These are phyloP conservation scores for Pythium periplocum DNA, from an alignment of 352 stramenopile genomes.

Conservation along the genomic window DNA sequence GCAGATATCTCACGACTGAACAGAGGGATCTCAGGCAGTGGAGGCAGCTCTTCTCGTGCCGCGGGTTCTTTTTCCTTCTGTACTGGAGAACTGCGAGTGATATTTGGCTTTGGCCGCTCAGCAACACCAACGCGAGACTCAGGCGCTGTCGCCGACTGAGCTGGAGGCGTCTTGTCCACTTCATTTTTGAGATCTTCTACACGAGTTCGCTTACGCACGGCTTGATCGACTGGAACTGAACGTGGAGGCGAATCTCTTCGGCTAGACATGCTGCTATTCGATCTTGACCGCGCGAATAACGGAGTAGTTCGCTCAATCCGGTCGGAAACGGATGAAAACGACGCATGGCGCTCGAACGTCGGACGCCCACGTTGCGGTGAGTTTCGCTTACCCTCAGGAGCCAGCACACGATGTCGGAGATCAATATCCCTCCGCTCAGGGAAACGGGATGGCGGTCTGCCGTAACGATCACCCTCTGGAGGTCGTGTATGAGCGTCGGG, in stretches of 20 bases:
- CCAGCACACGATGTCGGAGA: no score
- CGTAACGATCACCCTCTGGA: no score
- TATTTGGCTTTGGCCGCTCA: background rate
- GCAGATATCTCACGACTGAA: constrained; percentile 6
- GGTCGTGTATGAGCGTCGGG: no score
- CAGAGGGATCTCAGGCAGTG: constrained; percentile 56
- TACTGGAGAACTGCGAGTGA: constrained; percentile 6
- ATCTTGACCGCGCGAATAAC: constrained; percentile 13
- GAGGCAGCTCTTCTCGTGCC: constrained; percentile 46
- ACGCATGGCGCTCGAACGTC: constrained; percentile 42
- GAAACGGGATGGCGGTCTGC: no score
- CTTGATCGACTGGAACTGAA: background rate
- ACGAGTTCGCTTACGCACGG: constrained; percentile 12
- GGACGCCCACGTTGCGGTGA: constrained; percentile 17
- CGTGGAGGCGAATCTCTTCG: no score
- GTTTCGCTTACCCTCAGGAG: no score
- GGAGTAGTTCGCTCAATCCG: constrained; percentile 13
- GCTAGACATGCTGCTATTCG: background rate
- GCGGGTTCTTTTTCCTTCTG: constrained; percentile 1
- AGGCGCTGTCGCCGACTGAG: constrained; percentile 1
- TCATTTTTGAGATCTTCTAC: constrained; percentile 19
- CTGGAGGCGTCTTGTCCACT: constrained; percentile 5
- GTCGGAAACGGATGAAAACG: constrained; percentile 23
- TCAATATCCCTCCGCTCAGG: no score
- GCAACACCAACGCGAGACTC: background rate